Evolutionary conservation across 352 stramenopile species (phyloP), one percentile per base, ranked within the genome.

Genomic region (Globisporangium splendens): DNA sequence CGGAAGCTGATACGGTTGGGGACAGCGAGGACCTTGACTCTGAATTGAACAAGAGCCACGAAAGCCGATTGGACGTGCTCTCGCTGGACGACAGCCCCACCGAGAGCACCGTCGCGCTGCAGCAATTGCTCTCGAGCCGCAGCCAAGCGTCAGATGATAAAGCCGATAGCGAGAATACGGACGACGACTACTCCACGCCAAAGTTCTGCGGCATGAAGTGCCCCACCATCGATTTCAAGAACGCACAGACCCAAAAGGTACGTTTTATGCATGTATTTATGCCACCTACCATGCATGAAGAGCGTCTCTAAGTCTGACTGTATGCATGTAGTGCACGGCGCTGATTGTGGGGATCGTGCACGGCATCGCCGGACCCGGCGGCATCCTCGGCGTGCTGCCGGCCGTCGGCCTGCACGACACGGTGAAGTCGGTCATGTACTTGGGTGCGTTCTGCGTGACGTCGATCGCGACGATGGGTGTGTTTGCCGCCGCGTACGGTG

Each of bases 401-500:
- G 89, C 90, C 0, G 83, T 97, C 1, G 83, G 95, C 39, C 69
- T 97, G 33, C 86, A 96, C 59, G 70, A 96, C 62, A 81, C 70
- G 33, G 38, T 73, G 66, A 85, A 96, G 59, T 93, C 86, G 47
- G 65, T 78, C 39, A 72, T 89, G 59, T 98, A 98, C 70, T 65
- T 98, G 28, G 77, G 80, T 8, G 91, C 86, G 8, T 98, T 98
- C 66, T 98, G 90, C 62, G 35, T 88, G 4, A 93, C 76, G 39
- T 92, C 75, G 28, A 97, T 93, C 59, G 62, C 93, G 31, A 93
- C 90, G 8, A 98, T 98, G 92, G 92, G 90, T 21, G 51, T 79
- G 0, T 98, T 97, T 72, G 87, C 92, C 3, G 77, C 77, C 3
- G 65, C 78, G 8, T 97, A 97, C 63, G 88, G 92, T 42, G 83